Evolutionary conservation across 116 monocot genomes (phyloP).

Genomic region (Cymodocea nodosa): DNA sequence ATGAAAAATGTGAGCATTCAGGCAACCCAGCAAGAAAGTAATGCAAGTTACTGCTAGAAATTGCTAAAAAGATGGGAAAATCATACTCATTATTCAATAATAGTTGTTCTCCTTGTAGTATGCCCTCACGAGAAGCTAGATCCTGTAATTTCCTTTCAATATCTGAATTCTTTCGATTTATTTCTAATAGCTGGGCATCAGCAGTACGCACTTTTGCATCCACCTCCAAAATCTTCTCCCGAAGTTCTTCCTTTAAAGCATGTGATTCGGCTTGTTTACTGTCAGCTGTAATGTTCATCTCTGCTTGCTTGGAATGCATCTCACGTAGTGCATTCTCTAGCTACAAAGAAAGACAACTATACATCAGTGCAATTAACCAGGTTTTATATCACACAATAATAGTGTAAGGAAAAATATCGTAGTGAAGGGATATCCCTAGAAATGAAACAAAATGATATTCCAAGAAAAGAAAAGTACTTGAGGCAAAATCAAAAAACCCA

Average conservation of each 20-base stretch:
- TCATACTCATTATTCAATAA: constrained; percentile 62
- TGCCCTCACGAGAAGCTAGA: constrained; percentile 45
- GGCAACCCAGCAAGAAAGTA: background rate
- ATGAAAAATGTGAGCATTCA: too few relatives aligned
- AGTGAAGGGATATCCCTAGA: too few relatives aligned
- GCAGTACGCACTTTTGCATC: constrained; percentile 60
- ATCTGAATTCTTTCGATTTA: constrained; percentile 68
- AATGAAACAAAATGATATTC: too few relatives aligned
- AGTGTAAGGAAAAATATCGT: too few relatives aligned
- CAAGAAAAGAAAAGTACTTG: too few relatives aligned
- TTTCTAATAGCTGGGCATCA: constrained; percentile 80
- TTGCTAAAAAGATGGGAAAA: background rate
- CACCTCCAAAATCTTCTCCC: constrained; percentile 62
- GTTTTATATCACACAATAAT: too few relatives aligned
- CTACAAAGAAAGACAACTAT: constrained; percentile 26
- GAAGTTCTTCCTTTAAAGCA: constrained; percentile 52
- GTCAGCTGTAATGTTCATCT: constrained; percentile 65
- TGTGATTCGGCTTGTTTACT: constrained; percentile 62
- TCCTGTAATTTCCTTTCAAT: constrained; percentile 70
- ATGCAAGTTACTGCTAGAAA: background rate
- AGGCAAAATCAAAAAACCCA: too few relatives aligned
- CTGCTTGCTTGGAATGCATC: constrained; percentile 58
- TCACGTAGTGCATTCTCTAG: constrained; percentile 82
- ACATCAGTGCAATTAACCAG: constrained; percentile 27
- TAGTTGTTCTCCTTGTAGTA: constrained; percentile 48